Evolutionary conservation across 345 rosid genomes (phyloP).

Genomic region (Pistacia vera): DNA sequence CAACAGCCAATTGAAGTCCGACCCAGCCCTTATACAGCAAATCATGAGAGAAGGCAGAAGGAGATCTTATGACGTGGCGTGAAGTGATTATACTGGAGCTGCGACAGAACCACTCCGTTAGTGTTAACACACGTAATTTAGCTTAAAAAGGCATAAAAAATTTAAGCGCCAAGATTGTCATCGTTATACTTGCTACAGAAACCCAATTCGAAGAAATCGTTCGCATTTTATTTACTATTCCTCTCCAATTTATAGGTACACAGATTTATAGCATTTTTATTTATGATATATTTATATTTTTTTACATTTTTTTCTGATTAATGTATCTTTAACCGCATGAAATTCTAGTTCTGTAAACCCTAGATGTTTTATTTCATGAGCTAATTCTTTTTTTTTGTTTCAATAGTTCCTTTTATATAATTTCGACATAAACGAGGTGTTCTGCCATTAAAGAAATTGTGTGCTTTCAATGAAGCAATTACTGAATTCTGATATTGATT

Average conservation of each 20-base stretch:
- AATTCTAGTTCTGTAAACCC: slow-evolving; percentile 5
- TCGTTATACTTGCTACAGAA: neutral
- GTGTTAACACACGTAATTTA: no score
- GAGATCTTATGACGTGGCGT: neutral
- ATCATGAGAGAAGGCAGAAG: neutral
- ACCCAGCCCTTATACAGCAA: neutral
- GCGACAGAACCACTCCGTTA: neutral
- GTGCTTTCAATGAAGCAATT: neutral
- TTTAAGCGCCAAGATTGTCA: slow-evolving; percentile 15
- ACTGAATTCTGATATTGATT: neutral
- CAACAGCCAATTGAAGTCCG: no score
- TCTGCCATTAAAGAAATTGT: neutral
- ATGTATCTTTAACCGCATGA: neutral
- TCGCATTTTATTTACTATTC: neutral
- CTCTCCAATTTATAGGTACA: slow-evolving; percentile 1
- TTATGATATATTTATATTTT: neutral
- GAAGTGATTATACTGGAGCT: neutral
- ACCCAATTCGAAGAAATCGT: slow-evolving; percentile 7
- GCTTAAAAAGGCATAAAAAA: neutral
- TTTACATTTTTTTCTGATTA: neutral
- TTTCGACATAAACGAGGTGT: neutral
- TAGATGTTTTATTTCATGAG: neutral
- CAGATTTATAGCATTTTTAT: neutral
- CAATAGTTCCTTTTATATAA: neutral
- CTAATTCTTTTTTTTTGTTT: neutral